Percentiles rank a stretch among this genome's conserved stretches.
Conservation (phyloP, 371 early-diverging fungal genomes). For the Dinochytrium kinnereticum region DNA sequence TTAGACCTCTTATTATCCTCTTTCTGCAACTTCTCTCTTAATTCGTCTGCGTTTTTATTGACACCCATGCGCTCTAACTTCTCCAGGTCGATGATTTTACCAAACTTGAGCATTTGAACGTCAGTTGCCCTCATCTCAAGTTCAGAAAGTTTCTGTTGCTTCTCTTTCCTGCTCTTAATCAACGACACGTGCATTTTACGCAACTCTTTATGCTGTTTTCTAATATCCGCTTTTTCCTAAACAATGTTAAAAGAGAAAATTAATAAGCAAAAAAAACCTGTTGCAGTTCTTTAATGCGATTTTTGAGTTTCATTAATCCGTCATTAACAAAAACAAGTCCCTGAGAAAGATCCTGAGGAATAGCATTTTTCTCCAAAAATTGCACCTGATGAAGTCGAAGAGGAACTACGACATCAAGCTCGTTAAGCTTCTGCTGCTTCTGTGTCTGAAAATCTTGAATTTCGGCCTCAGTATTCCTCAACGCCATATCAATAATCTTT, state of each 20-base stretch:
- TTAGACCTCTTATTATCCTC: slow-evolving; percentile 51
- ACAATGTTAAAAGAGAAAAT: neutral
- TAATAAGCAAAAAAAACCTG: slow-evolving; percentile 35
- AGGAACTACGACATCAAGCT: slow-evolving; percentile 62
- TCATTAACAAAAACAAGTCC: slow-evolving; percentile 57
- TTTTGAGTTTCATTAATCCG: slow-evolving; percentile 48
- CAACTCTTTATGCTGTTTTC: slow-evolving; percentile 60
- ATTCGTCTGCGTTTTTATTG: slow-evolving; percentile 60
- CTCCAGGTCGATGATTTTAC: slow-evolving; percentile 60
- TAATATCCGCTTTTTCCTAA: slow-evolving; percentile 62
- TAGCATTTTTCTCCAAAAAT: slow-evolving; percentile 44
- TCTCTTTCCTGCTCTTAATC: slow-evolving; percentile 56
- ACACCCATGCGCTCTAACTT: slow-evolving; percentile 60
- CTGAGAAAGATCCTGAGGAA: slow-evolving; percentile 48
- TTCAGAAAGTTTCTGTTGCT: slow-evolving; percentile 56
- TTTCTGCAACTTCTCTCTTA: slow-evolving; percentile 54
- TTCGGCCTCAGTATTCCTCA: slow-evolving; percentile 55
- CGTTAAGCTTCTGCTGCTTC: slow-evolving; percentile 64
- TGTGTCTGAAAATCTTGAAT: slow-evolving; percentile 66
- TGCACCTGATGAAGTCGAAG: slow-evolving; percentile 56
- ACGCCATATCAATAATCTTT: slow-evolving; percentile 51
- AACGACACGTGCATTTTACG: slow-evolving; percentile 57
- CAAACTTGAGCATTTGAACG: slow-evolving; percentile 68
- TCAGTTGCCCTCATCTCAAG: slow-evolving; percentile 52
- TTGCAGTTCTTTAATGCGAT: slow-evolving; percentile 58